Base-by-base conservation (phyloP, 352 stramenopile genomes). In the Globisporangium lucens region DNA sequence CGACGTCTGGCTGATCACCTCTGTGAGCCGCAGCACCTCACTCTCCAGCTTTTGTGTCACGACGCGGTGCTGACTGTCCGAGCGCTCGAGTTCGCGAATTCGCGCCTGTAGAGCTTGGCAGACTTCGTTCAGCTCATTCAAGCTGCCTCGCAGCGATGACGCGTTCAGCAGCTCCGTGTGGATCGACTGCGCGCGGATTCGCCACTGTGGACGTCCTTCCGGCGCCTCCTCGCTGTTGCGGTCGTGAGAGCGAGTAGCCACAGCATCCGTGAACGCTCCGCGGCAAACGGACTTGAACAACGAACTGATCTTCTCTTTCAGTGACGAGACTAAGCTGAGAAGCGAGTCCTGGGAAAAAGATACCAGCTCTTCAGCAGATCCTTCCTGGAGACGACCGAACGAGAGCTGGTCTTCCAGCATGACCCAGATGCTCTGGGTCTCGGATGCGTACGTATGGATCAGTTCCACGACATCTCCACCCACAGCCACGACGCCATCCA, bases 31-130 rank as follows among this genome's bases (percentile, higher is more conserved):
- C 27, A 93, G 62, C 15, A 89, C 75, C 58, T 93, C 85, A 55
- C 80, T 90, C 61, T 94, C 87, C 2, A 94, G 64, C 61, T 93
- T 95, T 62, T 93, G 85, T 12, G 83, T 79, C 24, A 95, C 82
- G 15, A 95, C 82, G 35, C 87, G 87, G 41, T 88, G 75, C 47
- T 95, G 85, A 51, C 85, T 92, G 38, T 95, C 85, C 4, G 75
- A 71, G 4, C 83, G 82, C 53, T 95, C 87, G 7, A 93, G 75
- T 24, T 95, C 87, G 33, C 83, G 85, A 52, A 95, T 85, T 9
- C 83, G 85, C 8, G 75, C 66, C 55, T 93, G 85, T 7, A 93
- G 60, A 10, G 71, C 73, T 10, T 91, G 86, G 22, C 80, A 92
- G 29, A 90, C 63, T 35, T 91, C 82, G 13, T 75, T 91, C 38